A percentile compares a stretch with the other conserved stretches of the same genome.
Conservation (phyloP, 2,329 filamentous ascomycete genomes). For the Karstenula rhodostoma region DNA sequence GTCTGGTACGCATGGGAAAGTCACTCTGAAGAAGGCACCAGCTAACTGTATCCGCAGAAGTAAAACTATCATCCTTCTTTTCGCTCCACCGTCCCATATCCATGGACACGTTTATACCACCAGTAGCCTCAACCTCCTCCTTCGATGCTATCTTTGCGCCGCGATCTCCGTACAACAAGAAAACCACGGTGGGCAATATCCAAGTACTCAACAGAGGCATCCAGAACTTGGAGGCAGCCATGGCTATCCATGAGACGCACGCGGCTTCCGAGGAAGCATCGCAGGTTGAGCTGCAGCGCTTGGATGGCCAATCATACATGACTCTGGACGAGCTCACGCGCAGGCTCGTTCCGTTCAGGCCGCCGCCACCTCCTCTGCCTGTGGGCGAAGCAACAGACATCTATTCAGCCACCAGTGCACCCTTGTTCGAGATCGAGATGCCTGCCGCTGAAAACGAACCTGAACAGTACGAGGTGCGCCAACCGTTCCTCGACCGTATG, state of each 20-base stretch:
- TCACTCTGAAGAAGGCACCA: conserved; percentile 3
- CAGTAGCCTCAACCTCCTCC: conserved; percentile 72
- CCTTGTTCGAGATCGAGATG: conserved; percentile 53
- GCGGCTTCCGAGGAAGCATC: conserved; percentile 47
- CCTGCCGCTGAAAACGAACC: conserved; percentile 38
- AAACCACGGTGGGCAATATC: conserved; percentile 54
- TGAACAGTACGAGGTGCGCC: conserved; percentile 48
- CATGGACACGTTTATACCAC: conserved; percentile 79
- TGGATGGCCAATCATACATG: conserved; percentile 44
- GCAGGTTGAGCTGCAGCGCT: conserved; percentile 42
- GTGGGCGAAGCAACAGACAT: conserved; percentile 52
- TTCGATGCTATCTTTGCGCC: conserved; percentile 84
- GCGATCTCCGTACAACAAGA: conserved; percentile 60
- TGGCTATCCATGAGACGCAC: conserved; percentile 44
- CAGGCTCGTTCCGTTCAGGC: conserved; percentile 76
- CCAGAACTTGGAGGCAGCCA: conserved; percentile 47
- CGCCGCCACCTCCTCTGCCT: conserved; percentile 80
- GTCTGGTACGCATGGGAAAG: conserved; percentile 61
- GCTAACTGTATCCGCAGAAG: conserved; percentile 65
- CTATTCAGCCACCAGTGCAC: conserved; percentile 61
- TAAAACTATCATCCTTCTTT: conserved; percentile 92
- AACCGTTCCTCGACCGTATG: conserved; percentile 74
- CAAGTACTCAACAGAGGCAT: conserved; percentile 55
- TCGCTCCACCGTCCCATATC: conserved; percentile 95
- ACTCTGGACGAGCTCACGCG: conserved; percentile 57